These are phyloP conservation scores for Blumeria graminis DNA, from an alignment of 2,329 filamentous ascomycete genomes.

Conservation along the genomic window DNA sequence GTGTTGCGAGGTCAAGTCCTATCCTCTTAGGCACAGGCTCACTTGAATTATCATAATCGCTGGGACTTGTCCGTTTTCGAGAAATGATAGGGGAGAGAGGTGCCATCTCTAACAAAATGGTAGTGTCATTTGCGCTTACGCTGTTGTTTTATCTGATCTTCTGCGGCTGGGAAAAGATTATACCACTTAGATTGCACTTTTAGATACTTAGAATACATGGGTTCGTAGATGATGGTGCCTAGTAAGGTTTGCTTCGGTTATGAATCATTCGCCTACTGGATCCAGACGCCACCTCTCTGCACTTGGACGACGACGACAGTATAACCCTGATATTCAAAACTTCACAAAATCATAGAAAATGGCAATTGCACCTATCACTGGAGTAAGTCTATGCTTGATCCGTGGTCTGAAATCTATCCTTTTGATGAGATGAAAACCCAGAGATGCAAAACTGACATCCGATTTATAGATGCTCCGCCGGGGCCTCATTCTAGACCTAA, in stretches of 20 bases:
- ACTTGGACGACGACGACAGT: not conserved
- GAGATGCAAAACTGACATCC: constrained; percentile 11
- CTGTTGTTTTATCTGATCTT: too few species aligned
- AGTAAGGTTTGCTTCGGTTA: too few species aligned
- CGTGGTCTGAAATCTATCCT: not conserved
- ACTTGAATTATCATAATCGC: constrained; percentile 9
- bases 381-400: constrained; percentile 11
- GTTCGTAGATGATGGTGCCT: too few species aligned
- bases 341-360: constrained; percentile 8
- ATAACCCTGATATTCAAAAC: not conserved
- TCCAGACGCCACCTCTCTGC: not conserved
- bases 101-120: constrained; percentile 4
- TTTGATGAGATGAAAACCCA: not conserved
- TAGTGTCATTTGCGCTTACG: too few species aligned
- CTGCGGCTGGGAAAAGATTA: too few species aligned
- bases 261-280: too few species aligned
- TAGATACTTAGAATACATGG: too few species aligned
- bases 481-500: constrained; percentile 31
- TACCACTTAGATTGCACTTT: too few species aligned
- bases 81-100: constrained; percentile 8
- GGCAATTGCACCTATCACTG: constrained; percentile 17
- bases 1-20: constrained; percentile 9
- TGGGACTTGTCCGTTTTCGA: constrained; percentile 10
- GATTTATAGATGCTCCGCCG: constrained; percentile 28
- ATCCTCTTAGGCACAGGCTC: constrained; percentile 11